A percentile compares a stretch with the other conserved stretches of the same genome.
These are phyloP conservation scores for Acacia confusa DNA, from an alignment of 306 rosid species.

Conservation along the genomic window DNA sequence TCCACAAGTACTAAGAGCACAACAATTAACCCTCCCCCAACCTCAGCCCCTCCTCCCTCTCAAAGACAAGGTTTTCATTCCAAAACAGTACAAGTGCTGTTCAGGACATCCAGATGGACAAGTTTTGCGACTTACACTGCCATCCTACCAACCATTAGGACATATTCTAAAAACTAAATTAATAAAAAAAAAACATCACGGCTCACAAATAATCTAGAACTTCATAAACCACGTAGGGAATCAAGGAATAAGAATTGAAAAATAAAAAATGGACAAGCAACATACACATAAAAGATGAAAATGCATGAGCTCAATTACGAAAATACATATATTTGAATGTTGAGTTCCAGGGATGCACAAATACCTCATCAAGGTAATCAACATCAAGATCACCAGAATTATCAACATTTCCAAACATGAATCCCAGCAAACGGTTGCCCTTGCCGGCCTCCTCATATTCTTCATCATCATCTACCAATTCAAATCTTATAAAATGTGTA, in stretches of 20 bases:
- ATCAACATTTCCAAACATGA: constrained; percentile 97
- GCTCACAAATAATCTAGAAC: not conserved
- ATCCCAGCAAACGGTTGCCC: constrained; percentile 77
- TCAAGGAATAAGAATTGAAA: constrained; percentile 19
- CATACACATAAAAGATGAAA: not conserved
- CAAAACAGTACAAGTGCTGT: not conserved
- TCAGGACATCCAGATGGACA: not conserved
- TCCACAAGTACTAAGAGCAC: not conserved
- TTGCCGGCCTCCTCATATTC: constrained; percentile 75
- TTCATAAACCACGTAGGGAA: not conserved
- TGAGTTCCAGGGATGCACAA: constrained; percentile 23
- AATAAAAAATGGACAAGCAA: not conserved
- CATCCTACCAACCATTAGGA: constrained; percentile 6
- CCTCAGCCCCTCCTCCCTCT: not conserved
- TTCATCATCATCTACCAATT: constrained; percentile 72
- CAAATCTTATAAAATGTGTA: constrained; percentile 17
- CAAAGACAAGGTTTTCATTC: not conserved
- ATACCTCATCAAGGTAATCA: constrained; percentile 96
- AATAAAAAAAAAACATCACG: not conserved
- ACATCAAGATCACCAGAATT: constrained; percentile 94
- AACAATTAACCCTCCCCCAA: not conserved
- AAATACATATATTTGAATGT: constrained; percentile 8
- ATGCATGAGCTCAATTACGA: constrained; percentile 25
- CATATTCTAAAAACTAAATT: not conserved
- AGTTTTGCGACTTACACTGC: not conserved